These are phyloP conservation scores for Nepenthes mirabilis DNA, from an alignment of 148 eudicot species.

Conservation along the genomic window DNA sequence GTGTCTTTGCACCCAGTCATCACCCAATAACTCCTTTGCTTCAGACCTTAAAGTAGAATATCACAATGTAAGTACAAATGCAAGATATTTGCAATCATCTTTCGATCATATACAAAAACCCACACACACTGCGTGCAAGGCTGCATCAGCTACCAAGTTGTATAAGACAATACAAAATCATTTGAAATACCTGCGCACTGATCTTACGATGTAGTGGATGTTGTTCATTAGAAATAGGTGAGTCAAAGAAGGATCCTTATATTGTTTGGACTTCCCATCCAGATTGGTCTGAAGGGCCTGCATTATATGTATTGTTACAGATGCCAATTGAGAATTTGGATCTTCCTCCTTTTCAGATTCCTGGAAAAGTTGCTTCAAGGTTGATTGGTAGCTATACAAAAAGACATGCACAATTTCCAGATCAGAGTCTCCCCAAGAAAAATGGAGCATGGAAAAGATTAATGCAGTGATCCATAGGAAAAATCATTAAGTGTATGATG, in stretches of 20 bases:
- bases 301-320: conserved; percentile 93
- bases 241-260: conserved; percentile 78
- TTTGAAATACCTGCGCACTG: conserved; percentile 73
- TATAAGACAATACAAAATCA: background rate
- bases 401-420: conserved; percentile 6
- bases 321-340: conserved; percentile 67
- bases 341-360: conserved; percentile 66
- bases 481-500: no score
- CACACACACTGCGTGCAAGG: background rate
- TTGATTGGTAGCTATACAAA: conserved; percentile 70
- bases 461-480: no score
- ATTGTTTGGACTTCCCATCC: conserved; percentile 94
- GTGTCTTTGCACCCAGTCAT: conserved; percentile 99
- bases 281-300: conserved; percentile 96
- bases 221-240: conserved; percentile 94
- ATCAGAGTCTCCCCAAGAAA: background rate
- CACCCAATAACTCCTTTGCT: conserved; percentile 88
- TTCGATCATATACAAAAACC: no score
- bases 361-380: conserved; percentile 94
- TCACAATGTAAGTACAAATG: background rate
- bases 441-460: no score
- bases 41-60: conserved; percentile 52
- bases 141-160: background rate
- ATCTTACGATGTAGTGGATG: conserved; percentile 94
- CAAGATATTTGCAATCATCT: no score